phyloP scores from a whole-genome alignment of 495 filamentous ascomycete species.

The Hyphodiscus hymeniophilus region DNA sequence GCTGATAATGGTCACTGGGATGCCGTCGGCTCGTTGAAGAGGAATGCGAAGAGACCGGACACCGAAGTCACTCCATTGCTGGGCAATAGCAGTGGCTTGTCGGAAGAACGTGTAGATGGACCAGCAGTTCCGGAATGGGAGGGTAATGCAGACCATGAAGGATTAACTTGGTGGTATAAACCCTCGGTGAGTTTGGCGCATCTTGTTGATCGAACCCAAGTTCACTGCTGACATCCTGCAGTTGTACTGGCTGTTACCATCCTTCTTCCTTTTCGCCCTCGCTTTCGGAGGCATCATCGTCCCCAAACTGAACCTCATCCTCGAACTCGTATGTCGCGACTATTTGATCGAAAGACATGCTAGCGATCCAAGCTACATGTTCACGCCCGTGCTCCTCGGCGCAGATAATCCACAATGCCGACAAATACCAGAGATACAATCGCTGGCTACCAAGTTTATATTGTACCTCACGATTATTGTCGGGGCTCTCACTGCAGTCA shows the following conservation, averaged over 20 bases:
- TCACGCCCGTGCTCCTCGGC: constrained; percentile 57
- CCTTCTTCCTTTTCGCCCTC: constrained; percentile 67
- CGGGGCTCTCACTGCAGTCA: constrained; percentile 65
- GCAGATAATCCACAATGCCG: constrained; percentile 66
- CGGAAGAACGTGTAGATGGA: constrained; percentile 11
- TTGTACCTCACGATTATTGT: constrained; percentile 62
- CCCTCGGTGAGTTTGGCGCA: constrained; percentile 53
- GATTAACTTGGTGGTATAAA: constrained; percentile 59
- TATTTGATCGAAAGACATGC: constrained; percentile 56
- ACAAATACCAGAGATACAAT: constrained; percentile 56
- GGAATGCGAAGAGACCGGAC: constrained; percentile 2
- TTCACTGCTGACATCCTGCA: constrained; percentile 27
- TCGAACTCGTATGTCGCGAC: constrained; percentile 69
- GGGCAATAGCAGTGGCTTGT: constrained; percentile 12
- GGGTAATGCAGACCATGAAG: constrained; percentile 50
- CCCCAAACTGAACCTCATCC: constrained; percentile 71
- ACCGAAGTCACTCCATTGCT: constrained; percentile 35
- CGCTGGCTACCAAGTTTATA: constrained; percentile 65
- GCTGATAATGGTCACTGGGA: constrained; percentile 9
- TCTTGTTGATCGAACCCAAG: not conserved
- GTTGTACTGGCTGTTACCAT: constrained; percentile 79
- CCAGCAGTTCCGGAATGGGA: constrained; percentile 27
- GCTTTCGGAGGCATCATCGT: constrained; percentile 79
- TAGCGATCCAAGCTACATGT: constrained; percentile 48
- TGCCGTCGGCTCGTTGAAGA: constrained; percentile 14